These are phyloP conservation scores for Croton laevigatus DNA, from an alignment of 441 rosid genomes.

Conservation along the genomic window DNA sequence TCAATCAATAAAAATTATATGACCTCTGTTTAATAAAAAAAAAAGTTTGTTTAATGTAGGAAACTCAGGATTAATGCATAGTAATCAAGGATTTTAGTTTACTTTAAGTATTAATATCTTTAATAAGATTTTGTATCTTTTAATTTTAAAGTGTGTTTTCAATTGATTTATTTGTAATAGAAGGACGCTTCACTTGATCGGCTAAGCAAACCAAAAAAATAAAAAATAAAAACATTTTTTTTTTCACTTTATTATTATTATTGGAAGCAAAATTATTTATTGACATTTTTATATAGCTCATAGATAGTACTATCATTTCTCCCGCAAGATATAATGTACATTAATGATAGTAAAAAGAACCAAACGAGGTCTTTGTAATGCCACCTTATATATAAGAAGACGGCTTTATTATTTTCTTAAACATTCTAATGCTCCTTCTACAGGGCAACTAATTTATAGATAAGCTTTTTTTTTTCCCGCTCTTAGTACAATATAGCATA, in stretches of 20 bases:
- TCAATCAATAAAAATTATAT: too few species aligned
- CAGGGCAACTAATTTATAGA: background rate
- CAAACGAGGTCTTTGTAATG: background rate
- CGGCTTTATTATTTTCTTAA: background rate
- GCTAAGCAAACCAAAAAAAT: background rate
- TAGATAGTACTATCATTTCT: conserved; percentile 16
- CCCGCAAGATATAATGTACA: conserved; percentile 19
- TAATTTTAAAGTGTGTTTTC: too few species aligned
- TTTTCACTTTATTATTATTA: background rate
- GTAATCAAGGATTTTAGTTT: too few species aligned
- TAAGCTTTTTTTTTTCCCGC: background rate
- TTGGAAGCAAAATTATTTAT: conserved; percentile 12
- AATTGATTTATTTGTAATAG: too few species aligned
- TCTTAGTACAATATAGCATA: background rate
- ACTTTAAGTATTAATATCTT: too few species aligned
- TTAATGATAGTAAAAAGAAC: conserved; percentile 1
- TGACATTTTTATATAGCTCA: conserved; percentile 17
- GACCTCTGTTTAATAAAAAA: too few species aligned
- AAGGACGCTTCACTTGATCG: background rate
- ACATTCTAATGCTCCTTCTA: background rate
- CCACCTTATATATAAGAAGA: background rate
- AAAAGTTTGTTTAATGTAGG: too few species aligned
- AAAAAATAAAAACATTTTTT: background rate
- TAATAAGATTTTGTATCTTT: too few species aligned
- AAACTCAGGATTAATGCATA: too few species aligned